These are phyloP conservation scores for Thoreauomyces humboldtii DNA, from an alignment of 192 early-diverging fungal genomes.

Conservation along the genomic window DNA sequence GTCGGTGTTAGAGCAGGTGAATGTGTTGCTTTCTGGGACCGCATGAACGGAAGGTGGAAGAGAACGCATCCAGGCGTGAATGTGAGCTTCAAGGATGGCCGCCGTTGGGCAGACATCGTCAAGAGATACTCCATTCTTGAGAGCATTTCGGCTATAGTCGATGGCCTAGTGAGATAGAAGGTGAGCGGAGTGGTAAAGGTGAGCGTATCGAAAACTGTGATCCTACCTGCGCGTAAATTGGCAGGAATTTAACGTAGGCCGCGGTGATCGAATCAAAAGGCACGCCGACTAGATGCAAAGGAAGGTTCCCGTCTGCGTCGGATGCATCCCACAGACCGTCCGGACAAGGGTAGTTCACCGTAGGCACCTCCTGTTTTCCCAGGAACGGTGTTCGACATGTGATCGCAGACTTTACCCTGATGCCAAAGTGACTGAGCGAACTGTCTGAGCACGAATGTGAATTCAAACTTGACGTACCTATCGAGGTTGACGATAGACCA, in stretches of 20 bases:
- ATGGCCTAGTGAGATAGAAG: too few species aligned
- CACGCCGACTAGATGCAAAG: conserved; percentile 5
- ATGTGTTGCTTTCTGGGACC: not conserved
- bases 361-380: not conserved
- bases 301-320: conserved; percentile 14
- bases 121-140: not conserved
- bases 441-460: too few species aligned
- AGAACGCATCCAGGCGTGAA: conserved; percentile 7
- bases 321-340: conserved; percentile 20
- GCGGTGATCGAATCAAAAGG: not conserved
- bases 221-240: conserved; percentile 8
- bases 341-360: conserved; percentile 8
- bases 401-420: conserved; percentile 11
- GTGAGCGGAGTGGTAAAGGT: too few species aligned
- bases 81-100: not conserved
- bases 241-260: not conserved
- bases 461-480: too few species aligned
- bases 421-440: too few species aligned
- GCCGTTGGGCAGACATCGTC: not conserved
- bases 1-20: not conserved
- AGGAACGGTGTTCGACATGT: not conserved
- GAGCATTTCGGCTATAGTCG: conserved; percentile 10
- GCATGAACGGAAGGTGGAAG: conserved; percentile 5
- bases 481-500: conserved; percentile 18
- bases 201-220: too few species aligned